Conservation (phyloP, 1,139 yeast species). For the Taiozyma sp. region DNA sequence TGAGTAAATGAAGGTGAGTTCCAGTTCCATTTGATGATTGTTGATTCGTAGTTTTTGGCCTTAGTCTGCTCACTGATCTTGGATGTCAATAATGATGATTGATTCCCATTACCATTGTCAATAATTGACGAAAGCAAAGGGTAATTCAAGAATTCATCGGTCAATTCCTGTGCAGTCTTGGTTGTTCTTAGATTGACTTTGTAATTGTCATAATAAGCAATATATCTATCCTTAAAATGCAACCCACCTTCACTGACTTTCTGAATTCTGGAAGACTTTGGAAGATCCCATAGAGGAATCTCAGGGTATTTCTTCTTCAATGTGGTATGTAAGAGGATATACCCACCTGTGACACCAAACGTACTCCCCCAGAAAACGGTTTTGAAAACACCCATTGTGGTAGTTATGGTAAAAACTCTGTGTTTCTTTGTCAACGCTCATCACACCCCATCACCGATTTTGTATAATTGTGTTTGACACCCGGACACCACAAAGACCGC, state of each 20-base stretch:
- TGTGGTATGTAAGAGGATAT: slow-evolving; percentile 12
- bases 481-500: background rate
- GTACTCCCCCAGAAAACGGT: slow-evolving; percentile 5
- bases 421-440: background rate
- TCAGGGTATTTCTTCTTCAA: slow-evolving; percentile 13
- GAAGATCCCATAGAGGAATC: slow-evolving; percentile 14
- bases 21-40: slow-evolving; percentile 8
- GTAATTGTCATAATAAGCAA: slow-evolving; percentile 18
- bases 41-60: slow-evolving; percentile 1
- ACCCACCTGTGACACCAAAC: slow-evolving; percentile 12
- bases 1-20: slow-evolving; percentile 3
- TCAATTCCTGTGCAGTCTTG: background rate
- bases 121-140: slow-evolving; percentile 1
- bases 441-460: too few species aligned
- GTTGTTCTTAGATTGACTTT: slow-evolving; percentile 8
- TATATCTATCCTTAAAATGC: slow-evolving; percentile 4
- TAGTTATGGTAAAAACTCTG: background rate
- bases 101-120: slow-evolving; percentile 1
- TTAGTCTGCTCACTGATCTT: background rate
- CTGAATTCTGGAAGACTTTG: slow-evolving; percentile 9
- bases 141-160: background rate
- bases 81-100: background rate
- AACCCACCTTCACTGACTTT: slow-evolving; percentile 4
- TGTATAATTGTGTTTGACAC: background rate
- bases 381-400: slow-evolving; percentile 4